Evolutionary conservation across 2,329 filamentous ascomycete species (phyloP).

Genomic region (Aspergillus intermedius): DNA sequence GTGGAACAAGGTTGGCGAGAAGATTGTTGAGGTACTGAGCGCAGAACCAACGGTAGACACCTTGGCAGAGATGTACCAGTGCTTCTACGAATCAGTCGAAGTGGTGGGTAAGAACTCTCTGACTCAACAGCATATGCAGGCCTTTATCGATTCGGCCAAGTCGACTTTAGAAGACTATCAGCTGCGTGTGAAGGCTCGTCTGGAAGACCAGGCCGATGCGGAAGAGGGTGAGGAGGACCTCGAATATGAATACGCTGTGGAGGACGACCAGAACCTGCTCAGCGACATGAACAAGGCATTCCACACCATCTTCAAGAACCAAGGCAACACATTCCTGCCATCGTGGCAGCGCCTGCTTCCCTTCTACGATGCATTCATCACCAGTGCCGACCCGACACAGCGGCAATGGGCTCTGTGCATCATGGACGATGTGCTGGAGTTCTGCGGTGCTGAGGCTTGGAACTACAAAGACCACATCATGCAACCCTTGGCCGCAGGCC

Average conservation of each 20-base stretch:
- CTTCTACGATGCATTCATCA: constrained; percentile 81
- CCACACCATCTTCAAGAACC: constrained; percentile 98
- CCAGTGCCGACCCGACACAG: constrained; percentile 76
- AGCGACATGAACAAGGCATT: constrained; percentile 99
- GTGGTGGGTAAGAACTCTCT: constrained; percentile 83
- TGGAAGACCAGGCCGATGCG: constrained; percentile 75
- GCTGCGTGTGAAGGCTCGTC: constrained; percentile 70
- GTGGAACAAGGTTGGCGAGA: constrained; percentile 80
- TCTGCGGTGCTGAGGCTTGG: constrained; percentile 84
- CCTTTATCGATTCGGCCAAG: constrained; percentile 79
- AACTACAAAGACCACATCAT: constrained; percentile 81
- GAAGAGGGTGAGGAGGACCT: constrained; percentile 91
- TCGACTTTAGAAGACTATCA: constrained; percentile 91
- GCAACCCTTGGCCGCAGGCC: constrained; percentile 76
- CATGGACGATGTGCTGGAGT: constrained; percentile 95
- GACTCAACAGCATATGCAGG: constrained; percentile 68
- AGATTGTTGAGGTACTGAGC: constrained; percentile 85
- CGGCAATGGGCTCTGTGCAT: constrained; percentile 99
- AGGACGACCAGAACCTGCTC: constrained; percentile 92
- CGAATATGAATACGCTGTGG: constrained; percentile 81
- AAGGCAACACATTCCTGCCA: constrained; percentile 74
- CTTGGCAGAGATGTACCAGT: constrained; percentile 97
- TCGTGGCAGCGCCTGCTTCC: constrained; percentile 79
- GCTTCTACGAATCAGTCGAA: constrained; percentile 97
- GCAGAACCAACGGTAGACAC: constrained; percentile 95